phyloP scores from a whole-genome alignment of 2,329 filamentous ascomycete species.

The Nemania diffusa region DNA sequence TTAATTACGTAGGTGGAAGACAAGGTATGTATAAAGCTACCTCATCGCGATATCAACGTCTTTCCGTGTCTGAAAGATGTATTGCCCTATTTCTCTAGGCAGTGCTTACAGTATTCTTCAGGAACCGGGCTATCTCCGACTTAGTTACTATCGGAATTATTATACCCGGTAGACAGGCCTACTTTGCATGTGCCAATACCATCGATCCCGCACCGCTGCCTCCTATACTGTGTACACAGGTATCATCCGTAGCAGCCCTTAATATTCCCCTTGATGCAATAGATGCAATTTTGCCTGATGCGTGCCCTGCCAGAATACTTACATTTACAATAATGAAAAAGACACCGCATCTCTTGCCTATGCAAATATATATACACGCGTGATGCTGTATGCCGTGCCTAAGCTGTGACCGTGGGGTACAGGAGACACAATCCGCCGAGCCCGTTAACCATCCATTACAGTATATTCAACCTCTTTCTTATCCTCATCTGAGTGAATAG shows the following conservation, averaged over 20 bases:
- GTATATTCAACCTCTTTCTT: neutral
- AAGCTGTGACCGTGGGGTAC: neutral
- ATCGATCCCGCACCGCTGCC: conserved; percentile 6
- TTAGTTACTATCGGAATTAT: conserved; percentile 8
- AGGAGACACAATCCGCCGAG: neutral
- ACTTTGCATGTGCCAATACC: conserved; percentile 3
- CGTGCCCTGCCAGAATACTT: neutral
- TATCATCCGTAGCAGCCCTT: neutral
- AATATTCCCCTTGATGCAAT: neutral
- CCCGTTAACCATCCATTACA: conserved; percentile 19
- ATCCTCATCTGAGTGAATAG: neutral
- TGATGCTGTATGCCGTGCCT: conserved; percentile 6
- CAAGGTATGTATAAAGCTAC: neutral
- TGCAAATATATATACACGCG: conserved; percentile 22
- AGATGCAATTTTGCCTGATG: neutral
- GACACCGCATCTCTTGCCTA: neutral
- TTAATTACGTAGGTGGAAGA: too few species aligned
- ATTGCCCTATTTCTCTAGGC: neutral
- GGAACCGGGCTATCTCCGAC: neutral
- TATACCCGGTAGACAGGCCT: conserved; percentile 17
- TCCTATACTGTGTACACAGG: neutral
- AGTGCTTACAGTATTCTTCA: neutral
- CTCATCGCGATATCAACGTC: neutral
- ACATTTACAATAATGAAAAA: conserved; percentile 7
- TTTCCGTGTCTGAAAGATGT: neutral